Evolutionary conservation across 768 basidiomycete species (phyloP).

Genomic region (Gymnopilus junonius): DNA sequence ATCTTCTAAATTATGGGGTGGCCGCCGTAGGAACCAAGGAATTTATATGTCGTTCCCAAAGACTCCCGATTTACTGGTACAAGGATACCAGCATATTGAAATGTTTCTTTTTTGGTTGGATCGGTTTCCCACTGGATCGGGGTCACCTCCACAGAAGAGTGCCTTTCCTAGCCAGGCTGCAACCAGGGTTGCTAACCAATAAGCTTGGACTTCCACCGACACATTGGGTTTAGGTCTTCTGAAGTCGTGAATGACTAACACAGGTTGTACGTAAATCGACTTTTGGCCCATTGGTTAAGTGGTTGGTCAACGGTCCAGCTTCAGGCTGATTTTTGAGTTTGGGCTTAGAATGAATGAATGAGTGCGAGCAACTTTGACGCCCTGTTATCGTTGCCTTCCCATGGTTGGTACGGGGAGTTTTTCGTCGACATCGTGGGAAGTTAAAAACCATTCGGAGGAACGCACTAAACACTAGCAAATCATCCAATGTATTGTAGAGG

Average conservation of each 20-base stretch:
- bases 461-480: not conserved
- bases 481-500: not conserved
- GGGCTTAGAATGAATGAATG: not conserved
- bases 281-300: not conserved
- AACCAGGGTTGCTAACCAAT: conserved; percentile 16
- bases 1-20: conserved; percentile 21
- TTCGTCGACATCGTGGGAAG: conserved; percentile 15
- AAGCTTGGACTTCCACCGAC: not conserved
- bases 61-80: conserved; percentile 17
- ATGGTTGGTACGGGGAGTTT: conserved; percentile 25
- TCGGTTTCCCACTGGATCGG: conserved; percentile 21
- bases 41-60: conserved; percentile 20
- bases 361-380: not conserved
- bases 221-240: not conserved
- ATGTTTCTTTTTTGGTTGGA: conserved; percentile 19
- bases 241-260: not conserved
- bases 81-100: conserved; percentile 3
- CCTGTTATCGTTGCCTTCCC: conserved; percentile 14
- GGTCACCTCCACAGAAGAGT: conserved; percentile 12
- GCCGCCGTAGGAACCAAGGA: conserved; percentile 13
- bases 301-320: not conserved
- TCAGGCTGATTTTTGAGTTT: not conserved
- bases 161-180: conserved; percentile 11
- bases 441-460: not conserved
- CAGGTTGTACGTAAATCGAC: not conserved